phyloP scores from a whole-genome alignment of 1,139 yeast species.

The Chernovozyma sophiae-reginae region DNA sequence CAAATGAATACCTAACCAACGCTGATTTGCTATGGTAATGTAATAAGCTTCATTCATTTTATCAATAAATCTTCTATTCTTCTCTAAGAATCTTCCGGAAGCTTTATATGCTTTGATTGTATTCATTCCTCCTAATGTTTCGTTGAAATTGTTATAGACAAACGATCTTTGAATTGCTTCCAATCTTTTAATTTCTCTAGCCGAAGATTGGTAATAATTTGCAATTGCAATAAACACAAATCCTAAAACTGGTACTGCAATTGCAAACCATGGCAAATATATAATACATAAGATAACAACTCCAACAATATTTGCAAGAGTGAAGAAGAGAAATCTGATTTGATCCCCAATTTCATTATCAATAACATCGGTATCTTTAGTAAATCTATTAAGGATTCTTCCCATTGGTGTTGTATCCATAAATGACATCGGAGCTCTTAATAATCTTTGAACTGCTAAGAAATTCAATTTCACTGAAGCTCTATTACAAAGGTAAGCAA shows the following conservation, averaged over 20 bases:
- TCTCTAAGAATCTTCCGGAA: slow-evolving; percentile 45
- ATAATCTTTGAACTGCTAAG: slow-evolving; percentile 55
- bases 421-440: slow-evolving; percentile 58
- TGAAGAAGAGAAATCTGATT: slow-evolving; percentile 47
- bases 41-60: slow-evolving; percentile 70
- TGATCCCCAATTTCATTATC: slow-evolving; percentile 74
- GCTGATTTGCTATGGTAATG: slow-evolving; percentile 63
- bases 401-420: slow-evolving; percentile 67
- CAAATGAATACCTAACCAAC: slow-evolving; percentile 72
- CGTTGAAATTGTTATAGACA: slow-evolving; percentile 76
- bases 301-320: slow-evolving; percentile 56
- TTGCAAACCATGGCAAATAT: slow-evolving; percentile 68
- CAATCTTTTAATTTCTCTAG: slow-evolving; percentile 74
- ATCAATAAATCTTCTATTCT: slow-evolving; percentile 50
- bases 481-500: slow-evolving; percentile 49
- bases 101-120: slow-evolving; percentile 63
- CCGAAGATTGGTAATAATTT: slow-evolving; percentile 62
- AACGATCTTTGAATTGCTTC: slow-evolving; percentile 75
- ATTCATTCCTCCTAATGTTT: slow-evolving; percentile 64
- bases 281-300: slow-evolving; percentile 64
- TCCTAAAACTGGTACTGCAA: slow-evolving; percentile 41
- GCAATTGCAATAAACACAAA: slow-evolving; percentile 33
- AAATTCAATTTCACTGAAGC: slow-evolving; percentile 43
- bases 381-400: slow-evolving; percentile 56
- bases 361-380: slow-evolving; percentile 81